Conservation (phyloP, 1,139 yeast species). For the Saccharomyces hybrid region DNA sequence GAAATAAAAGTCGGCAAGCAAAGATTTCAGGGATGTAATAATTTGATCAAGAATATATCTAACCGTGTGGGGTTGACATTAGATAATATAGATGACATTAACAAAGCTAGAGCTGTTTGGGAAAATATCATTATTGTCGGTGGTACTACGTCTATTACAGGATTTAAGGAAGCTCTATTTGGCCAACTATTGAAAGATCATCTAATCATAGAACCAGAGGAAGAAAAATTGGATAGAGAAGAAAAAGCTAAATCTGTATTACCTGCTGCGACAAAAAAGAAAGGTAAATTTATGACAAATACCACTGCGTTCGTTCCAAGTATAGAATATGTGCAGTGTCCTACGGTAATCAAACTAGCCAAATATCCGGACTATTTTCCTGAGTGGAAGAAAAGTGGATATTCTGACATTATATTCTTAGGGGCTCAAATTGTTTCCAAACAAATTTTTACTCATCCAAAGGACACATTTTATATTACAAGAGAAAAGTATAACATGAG, state of each 20-base stretch:
- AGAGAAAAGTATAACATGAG: conserved; percentile 66
- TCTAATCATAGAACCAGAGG: conserved; percentile 37
- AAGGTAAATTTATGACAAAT: conserved; percentile 21
- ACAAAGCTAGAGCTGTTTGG: conserved; percentile 77
- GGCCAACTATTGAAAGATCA: conserved; percentile 54
- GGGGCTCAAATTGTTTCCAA: conserved; percentile 88
- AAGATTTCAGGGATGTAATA: conserved; percentile 71
- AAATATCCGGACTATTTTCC: conserved; percentile 89
- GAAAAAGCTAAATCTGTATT: conserved; percentile 18
- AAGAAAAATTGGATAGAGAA: conserved; percentile 33
- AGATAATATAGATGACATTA: conserved; percentile 52
- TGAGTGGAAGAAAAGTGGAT: conserved; percentile 85
- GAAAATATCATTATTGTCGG: conserved; percentile 80
- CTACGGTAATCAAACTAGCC: conserved; percentile 59
- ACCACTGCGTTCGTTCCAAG: conserved; percentile 35
- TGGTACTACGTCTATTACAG: conserved; percentile 63
- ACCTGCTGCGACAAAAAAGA: conserved; percentile 22
- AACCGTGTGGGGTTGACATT: conserved; percentile 49
- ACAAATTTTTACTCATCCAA: conserved; percentile 62
- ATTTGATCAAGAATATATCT: conserved; percentile 49
- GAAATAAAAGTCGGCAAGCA: conserved; percentile 69
- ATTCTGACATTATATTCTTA: conserved; percentile 68
- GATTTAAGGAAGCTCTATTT: conserved; percentile 66
- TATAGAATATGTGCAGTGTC: conserved; percentile 53
- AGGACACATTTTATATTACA: conserved; percentile 63